phyloP scores from a whole-genome alignment of 1,139 yeast species.

The Candida sp. region DNA sequence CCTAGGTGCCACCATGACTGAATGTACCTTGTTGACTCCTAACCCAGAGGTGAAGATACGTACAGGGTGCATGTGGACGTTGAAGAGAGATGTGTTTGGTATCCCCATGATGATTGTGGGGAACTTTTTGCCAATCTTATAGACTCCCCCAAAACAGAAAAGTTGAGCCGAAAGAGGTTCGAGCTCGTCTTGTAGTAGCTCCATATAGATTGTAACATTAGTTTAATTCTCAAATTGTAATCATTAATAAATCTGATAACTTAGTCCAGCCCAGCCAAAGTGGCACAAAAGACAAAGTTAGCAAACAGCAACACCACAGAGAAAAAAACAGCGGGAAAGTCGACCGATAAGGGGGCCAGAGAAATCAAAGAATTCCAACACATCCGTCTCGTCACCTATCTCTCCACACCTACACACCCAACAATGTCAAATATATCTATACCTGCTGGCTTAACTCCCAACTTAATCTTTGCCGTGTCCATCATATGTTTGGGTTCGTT shows the following conservation, averaged over 20 bases:
- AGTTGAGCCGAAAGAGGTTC: not conserved
- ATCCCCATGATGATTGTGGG: slow-evolving; percentile 94
- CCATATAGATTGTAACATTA: slow-evolving; percentile 1
- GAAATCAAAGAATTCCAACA: not conserved
- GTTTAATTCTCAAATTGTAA: not conserved
- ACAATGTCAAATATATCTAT: not conserved
- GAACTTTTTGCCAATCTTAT: slow-evolving; percentile 75
- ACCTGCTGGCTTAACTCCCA: slow-evolving; percentile 23
- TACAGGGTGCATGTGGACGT: slow-evolving; percentile 89
- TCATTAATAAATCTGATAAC: too few species aligned
- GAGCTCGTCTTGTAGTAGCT: too few species aligned
- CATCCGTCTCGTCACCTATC: not conserved
- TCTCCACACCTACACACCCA: not conserved
- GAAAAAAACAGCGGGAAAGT: not conserved
- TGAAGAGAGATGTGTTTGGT: slow-evolving; percentile 68
- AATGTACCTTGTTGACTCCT: slow-evolving; percentile 75
- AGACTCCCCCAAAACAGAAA: not conserved
- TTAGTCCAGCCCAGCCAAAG: too few species aligned
- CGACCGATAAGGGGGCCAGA: not conserved
- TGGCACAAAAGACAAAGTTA: not conserved
- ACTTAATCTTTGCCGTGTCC: slow-evolving; percentile 33
- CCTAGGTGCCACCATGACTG: slow-evolving; percentile 88
- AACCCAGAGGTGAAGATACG: slow-evolving; percentile 51
- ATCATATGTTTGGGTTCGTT: slow-evolving; percentile 48
- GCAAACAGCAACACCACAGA: not conserved